Base-by-base conservation (phyloP, 371 early-diverging fungal genomes). In the Sporodiniella umbellata region DNA sequence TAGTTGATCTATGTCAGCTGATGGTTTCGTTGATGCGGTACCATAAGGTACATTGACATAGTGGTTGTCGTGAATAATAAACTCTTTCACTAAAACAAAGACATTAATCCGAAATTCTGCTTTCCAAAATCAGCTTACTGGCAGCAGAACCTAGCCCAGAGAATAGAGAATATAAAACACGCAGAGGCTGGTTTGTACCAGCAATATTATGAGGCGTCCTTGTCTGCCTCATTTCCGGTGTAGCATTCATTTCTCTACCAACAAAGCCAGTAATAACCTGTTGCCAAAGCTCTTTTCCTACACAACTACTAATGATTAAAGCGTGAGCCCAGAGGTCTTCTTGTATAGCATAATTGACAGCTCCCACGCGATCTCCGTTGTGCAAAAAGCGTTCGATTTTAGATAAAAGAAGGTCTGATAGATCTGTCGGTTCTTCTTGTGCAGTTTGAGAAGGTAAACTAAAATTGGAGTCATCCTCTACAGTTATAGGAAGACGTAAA, bases 261-360 rank as follows among this genome's bases (percentile, higher is more conserved):
- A 87, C 75, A 66, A 92, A 94, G 12, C 79, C 65, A 14, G 69
- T 69, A 28, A 93, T 85, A 3, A 88, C 90, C n/a, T 82, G 83
- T 55, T 84, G 81, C 87, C 94, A 96, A 0, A 84, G 64, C 17
- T 89, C 89, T 58, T 86, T 85, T 56, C 87, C 84, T 3, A 90
- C 86, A 51, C 90, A 87, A 51, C 92, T 94, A 35, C 93, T 84
- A 58, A 96, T 87, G 7, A 94, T 83, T 19, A 95, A 74, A 5
- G 95, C 96, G 64, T 96, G 94, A 0, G 89, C 78, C 95, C 95
- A 96, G 42, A 92, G 56, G 42, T 80, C 81, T 30, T 82, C 74
- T 38, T 74, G 74, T 46, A 88, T 75, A 0, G 93, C 88, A 45
- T 80, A 71, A 6, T 81, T 73, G 12, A 91, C 88, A 1, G 96